Evolutionary conservation across 1,284 basidiomycete species (phyloP), one percentile per base, ranked within the genome.

Genomic region (Heterobasidion irregulare): DNA sequence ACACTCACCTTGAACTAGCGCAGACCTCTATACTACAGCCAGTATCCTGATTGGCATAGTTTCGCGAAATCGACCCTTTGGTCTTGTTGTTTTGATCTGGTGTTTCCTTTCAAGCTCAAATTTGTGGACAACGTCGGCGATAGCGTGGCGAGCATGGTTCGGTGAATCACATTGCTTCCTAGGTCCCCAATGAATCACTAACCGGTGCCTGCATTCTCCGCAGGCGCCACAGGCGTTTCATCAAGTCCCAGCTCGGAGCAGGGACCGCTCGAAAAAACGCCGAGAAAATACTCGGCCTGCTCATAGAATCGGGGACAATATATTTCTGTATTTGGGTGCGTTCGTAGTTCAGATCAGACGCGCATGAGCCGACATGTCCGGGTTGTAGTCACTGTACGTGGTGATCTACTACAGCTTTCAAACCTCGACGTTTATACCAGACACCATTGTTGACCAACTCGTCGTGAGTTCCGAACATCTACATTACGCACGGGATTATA

Each of bases 291-390:
- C 56, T 58, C 15, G 41, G 26, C 26, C 53, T 54, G 34, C 47
- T 58, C 43, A 35, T 58, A 33, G 57, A 58, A 32, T 58, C 57
- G 4, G 57, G 57, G 8, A 34, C 41, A 15, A 16, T 58, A 9
- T 58, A 58, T 52, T 35, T 53, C 9, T 54, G 53, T 47, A 47
- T 57, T 16, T 57, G 56, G 57, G 57, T 57, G 18, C 13, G 7
- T 45, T 16, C 6, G 12, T n/a, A n/a, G n/a, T n/a, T n/a, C n/a
- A n/a, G n/a, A n/a, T n/a, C n/a, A n/a, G n/a, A n/a, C n/a, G n/a
- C n/a, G n/a, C n/a, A n/a, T n/a, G n/a, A n/a, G n/a, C n/a, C n/a
- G n/a, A n/a, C n/a, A n/a, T n/a, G n/a, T n/a, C n/a, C n/a, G n/a
- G n/a, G n/a, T n/a, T n/a, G 26, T 26, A 26, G 26, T 26, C 26